Conservation (phyloP, 176 grass and related monocot species). For the Phyllostachys edulis region DNA sequence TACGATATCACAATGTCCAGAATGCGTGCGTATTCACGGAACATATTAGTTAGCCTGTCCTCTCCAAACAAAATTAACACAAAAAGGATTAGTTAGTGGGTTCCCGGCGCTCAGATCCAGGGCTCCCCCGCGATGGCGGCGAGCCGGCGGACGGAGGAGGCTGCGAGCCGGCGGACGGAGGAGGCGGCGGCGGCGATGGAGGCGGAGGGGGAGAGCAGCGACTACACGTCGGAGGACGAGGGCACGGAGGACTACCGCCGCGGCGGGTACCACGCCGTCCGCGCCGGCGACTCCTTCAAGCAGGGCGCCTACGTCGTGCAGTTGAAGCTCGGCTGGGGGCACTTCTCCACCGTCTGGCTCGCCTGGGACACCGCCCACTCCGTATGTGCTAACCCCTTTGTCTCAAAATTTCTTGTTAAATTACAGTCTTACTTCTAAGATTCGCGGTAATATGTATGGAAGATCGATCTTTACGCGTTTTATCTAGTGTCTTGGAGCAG, state of each 20-base stretch:
- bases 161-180: slow-evolving; percentile 30
- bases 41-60: slow-evolving; percentile 25
- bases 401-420: neutral
- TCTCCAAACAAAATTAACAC: neutral
- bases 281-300: slow-evolving; percentile 85
- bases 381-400: slow-evolving; percentile 41
- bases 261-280: slow-evolving; percentile 94
- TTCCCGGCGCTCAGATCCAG: slow-evolving; percentile 41
- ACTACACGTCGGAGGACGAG: slow-evolving; percentile 97
- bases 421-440: neutral
- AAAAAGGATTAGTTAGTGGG: neutral
- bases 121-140: slow-evolving; percentile 23
- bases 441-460: neutral
- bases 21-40: neutral
- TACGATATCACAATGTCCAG: neutral
- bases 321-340: slow-evolving; percentile 95
- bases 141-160: slow-evolving; percentile 35
- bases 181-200: slow-evolving; percentile 26
- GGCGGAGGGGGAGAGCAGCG: slow-evolving; percentile 73
- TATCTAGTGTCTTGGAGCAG: neutral
- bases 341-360: slow-evolving; percentile 99
- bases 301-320: slow-evolving; percentile 91
- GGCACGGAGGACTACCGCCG: slow-evolving; percentile 92
- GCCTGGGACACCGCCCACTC: slow-evolving; percentile 88
- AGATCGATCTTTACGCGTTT: slow-evolving; percentile 36